Evolutionary conservation across 2,329 filamentous ascomycete genomes (phyloP), one percentile per base, ranked within the genome.

Genomic region (Escovopsis sp.): DNA sequence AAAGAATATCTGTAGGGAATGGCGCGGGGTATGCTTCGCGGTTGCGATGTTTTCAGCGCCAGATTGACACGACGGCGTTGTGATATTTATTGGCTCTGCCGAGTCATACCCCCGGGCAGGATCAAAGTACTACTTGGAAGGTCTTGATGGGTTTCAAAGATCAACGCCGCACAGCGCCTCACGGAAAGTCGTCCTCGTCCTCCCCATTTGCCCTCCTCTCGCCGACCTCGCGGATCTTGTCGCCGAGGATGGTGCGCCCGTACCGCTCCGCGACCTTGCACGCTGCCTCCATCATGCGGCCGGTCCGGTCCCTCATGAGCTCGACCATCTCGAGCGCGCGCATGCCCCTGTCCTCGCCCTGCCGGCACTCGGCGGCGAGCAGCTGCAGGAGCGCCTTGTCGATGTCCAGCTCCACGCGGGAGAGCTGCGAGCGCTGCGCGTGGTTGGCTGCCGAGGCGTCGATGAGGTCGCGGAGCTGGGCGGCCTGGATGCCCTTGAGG

Each of bases 321-420:
- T 75, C 71, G 28, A 94, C 91, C 54, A 96, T 74, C 64, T 98
- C 93, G 33, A 98, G 67, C 1, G 89, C 89, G 51, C 89, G 86
- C 86, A 95, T 95, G 6, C 88, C 89, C 28, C 83, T 73, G 48
- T 96, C 88, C 60, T 98, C 91, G 37, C 87, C 86, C 51, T 91
- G 85, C 46, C 87, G 78, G 59, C 91, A 98, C 66, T 96, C 91
- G 6, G 82, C 68, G 3, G 85, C 88, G 55, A 98, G 69, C 58
- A 96, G 73, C 66, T 95, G 87, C 49, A 98, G 67, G 40, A 98
- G 68, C 36, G 82, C 78, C 66, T 94, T 94, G 66, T 98, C 88
- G 33, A 94, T 77, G 37, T 93, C 85, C 37, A 93, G 67, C 60
- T 94, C 85, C 43, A 86, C 72, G 34, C 77, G 71, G 12, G 76